Evolutionary conservation across 345 rosid genomes (phyloP), one percentile per base, ranked within the genome.

Genomic region (Boechera stricta): DNA sequence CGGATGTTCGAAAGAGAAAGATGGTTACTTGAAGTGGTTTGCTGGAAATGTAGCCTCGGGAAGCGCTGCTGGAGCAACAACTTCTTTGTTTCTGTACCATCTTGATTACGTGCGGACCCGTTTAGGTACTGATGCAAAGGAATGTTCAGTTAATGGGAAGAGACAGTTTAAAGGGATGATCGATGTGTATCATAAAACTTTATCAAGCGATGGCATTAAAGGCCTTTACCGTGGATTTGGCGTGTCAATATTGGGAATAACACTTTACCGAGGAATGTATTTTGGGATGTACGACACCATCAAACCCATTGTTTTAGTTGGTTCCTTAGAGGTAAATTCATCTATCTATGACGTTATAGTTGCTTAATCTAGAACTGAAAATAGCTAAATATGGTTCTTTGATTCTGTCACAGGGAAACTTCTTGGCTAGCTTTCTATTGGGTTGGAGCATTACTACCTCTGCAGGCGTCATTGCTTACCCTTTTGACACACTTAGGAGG

Each of bases 31-130:
- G 28, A 92, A 86, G 79, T 86, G 96, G 91, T 92, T 95, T 84
- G 83, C 88, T 42, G 94, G 97, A 29, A 95, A 95, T 28, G 78
- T 92, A 38, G 97, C 98, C 68, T 91, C 97, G 3, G 99, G 98
- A 45, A 92, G 99, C 83, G 99, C 99, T 56, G 99, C 96, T 72
- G 98, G 99, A 51, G 98, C 98, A 55, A 91, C 91, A 24, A 91
- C 93, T 48, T 89, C 97, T 0, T 65, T 89, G 75, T 84, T 95
- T 56, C 79, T 95, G 3, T 95, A 95, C 72, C 99, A 95, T 85
- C 80, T 95, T 69, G 99, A 92, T 81, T 95, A 91, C 69, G 96
- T 91, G 4, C 84, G 97, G 54, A 92, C 97, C 0, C 87, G 98
- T 28, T 86, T 92, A 52, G 99, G 88, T 11, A 92, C 97, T 26